Percentiles rank a stretch among this genome's conserved stretches.
These are phyloP conservation scores for Penicillium sp. DNA, from an alignment of 2,329 filamentous ascomycete species.

Conservation along the genomic window DNA sequence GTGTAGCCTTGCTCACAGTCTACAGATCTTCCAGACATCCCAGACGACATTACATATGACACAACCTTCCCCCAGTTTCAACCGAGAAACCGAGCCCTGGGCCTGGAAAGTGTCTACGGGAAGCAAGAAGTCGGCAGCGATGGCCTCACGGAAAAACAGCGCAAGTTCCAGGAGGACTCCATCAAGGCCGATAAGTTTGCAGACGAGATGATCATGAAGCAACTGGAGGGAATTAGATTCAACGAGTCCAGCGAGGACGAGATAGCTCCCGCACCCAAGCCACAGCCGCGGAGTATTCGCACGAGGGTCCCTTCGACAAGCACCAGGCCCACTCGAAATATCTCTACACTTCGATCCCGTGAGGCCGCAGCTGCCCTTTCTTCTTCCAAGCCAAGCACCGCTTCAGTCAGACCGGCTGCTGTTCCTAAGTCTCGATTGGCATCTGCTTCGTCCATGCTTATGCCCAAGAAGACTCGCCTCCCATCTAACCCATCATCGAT, in stretches of 20 bases:
- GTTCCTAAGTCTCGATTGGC: conserved; percentile 37
- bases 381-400: conserved; percentile 28
- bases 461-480: conserved; percentile 42
- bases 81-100: conserved; percentile 51
- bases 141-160: conserved; percentile 60
- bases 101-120: conserved; percentile 49
- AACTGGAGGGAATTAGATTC: conserved; percentile 61
- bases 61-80: conserved; percentile 51
- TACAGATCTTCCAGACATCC: conserved; percentile 46
- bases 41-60: conserved; percentile 45
- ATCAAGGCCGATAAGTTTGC: conserved; percentile 60
- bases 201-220: conserved; percentile 63
- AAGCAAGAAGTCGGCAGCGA: conserved; percentile 47
- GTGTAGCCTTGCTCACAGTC: conserved; percentile 38
- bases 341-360: conserved; percentile 41
- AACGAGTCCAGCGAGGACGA: conserved; percentile 55
- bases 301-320: conserved; percentile 24
- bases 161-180: conserved; percentile 64
- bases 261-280: conserved; percentile 19
- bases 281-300: conserved; percentile 24
- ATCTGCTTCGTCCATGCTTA: conserved; percentile 29
- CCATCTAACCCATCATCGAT: conserved; percentile 50
- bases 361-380: conserved; percentile 41
- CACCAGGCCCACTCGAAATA: conserved; percentile 23
- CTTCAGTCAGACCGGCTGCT: conserved; percentile 29